These are phyloP conservation scores for Quercus aquifolioides DNA, from an alignment of 306 rosid species.

Conservation along the genomic window DNA sequence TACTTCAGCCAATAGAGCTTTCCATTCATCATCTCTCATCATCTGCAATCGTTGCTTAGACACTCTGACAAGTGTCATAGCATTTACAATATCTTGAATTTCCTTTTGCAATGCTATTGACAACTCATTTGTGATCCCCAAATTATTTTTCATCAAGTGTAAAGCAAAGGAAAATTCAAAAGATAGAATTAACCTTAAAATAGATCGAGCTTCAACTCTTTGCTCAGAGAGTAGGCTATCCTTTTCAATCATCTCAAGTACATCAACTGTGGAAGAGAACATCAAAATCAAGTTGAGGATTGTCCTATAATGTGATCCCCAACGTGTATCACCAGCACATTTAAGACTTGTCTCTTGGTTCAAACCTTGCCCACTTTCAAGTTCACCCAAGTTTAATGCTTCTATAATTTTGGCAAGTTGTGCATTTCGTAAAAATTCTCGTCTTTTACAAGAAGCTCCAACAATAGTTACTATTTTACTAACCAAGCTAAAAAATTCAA, in stretches of 20 bases:
- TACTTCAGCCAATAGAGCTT: background rate
- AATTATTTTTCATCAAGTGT: background rate
- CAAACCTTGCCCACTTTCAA: background rate
- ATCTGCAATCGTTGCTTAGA: background rate
- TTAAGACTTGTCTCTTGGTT: background rate
- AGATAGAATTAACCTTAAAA: too few species aligned
- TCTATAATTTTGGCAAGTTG: background rate
- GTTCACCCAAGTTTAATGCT: background rate
- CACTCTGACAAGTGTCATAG: background rate
- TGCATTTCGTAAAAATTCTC: background rate
- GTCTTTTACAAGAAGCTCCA: background rate
- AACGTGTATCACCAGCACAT: background rate
- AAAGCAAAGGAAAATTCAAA: background rate
- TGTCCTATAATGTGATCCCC: background rate
- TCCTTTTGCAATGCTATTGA: background rate
- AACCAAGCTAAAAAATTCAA: background rate
- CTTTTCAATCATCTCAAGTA: background rate
- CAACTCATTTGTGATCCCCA: background rate
- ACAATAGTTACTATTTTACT: background rate
- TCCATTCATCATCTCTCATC: background rate
- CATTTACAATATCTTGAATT: slow-evolving; percentile 11
- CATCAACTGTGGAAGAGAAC: background rate
- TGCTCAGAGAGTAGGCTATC: background rate
- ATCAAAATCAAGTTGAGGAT: background rate
- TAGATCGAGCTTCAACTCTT: background rate